Evolutionary conservation across 495 filamentous ascomycete genomes (phyloP), one percentile per base, ranked within the genome.

Genomic region (Rhizodiscina lignyota): DNA sequence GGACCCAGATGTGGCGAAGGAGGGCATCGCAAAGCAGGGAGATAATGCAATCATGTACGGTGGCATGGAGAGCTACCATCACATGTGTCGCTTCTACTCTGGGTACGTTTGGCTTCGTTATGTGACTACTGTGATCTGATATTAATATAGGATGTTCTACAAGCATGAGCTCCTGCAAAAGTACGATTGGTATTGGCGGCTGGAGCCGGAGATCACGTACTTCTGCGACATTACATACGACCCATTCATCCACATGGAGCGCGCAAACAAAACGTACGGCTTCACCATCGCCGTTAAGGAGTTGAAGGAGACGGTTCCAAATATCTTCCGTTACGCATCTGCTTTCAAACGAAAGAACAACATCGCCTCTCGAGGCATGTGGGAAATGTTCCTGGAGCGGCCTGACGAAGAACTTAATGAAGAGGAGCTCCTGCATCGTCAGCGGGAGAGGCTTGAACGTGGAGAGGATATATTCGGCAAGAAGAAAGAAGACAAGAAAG

Each of bases 141-240:
- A 27, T 13, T 13, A 27, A 13, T 27, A 16, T 44, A 91, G 86
- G 26, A 83, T 85, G 59, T 99, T 99, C 63, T 99, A 92, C 66
- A 93, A 94, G 61, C 89, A 99, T 49, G 80, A 86, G 42, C 73
- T 96, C 17, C 70, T 99, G 24, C 66, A 77, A 49, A 93, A 99
- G 59, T 99, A 96, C 61, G 83, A 94, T 54, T 99, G 89, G 89
- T 99, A 99, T 63, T 99, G 89, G 89, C 83, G 89, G 31, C 60
- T 99, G 58, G 89, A 99, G 72, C 89, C 89, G 52, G 89, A 99
- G 58, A 96, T 99, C 76, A 94, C 87, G 64, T 99, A 96, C 66
- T 99, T 96, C 66, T 99, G 89, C 55, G 89, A 99, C 48, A 94
- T 99, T 43, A 99, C 89, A 40, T 99, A 99, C 52, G 89, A 99